These are phyloP conservation scores for Collybia nuda DNA, from an alignment of 768 basidiomycete genomes.

Conservation along the genomic window DNA sequence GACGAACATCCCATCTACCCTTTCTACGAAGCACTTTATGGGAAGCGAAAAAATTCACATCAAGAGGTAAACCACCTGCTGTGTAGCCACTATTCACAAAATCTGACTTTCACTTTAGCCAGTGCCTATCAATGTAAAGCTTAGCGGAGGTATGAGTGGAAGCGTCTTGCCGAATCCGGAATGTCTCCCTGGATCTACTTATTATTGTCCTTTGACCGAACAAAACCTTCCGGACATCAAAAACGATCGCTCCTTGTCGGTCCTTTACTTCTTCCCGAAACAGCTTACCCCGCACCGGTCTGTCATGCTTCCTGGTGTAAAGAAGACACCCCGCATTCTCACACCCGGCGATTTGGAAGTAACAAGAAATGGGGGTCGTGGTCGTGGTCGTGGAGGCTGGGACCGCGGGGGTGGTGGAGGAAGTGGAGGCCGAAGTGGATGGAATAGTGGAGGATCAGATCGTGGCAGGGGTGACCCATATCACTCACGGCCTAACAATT, in stretches of 20 bases:
- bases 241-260: conserved; percentile 86
- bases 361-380: conserved; percentile 53
- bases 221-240: conserved; percentile 74
- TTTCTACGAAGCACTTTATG: conserved; percentile 85
- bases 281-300: conserved; percentile 87
- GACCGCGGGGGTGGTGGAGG: conserved; percentile 38
- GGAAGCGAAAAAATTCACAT: conserved; percentile 67
- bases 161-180: conserved; percentile 79
- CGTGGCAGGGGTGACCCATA: conserved; percentile 45
- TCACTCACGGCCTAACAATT: conserved; percentile 41
- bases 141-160: conserved; percentile 81
- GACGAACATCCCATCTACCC: conserved; percentile 87
- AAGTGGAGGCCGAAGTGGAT: conserved; percentile 33
- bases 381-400: conserved; percentile 51
- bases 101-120: conserved; percentile 49
- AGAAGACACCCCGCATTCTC: conserved; percentile 57
- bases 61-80: conserved; percentile 57
- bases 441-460: conserved; percentile 28
- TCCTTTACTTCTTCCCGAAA: conserved; percentile 84
- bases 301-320: conserved; percentile 73
- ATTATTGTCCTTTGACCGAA: conserved; percentile 67
- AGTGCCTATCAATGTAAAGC: conserved; percentile 61
- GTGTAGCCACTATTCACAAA: conserved; percentile 1
- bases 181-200: conserved; percentile 91
- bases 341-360: conserved; percentile 70